phyloP scores from a whole-genome alignment of 768 basidiomycete species.

The Mycena rebaudengoi region DNA sequence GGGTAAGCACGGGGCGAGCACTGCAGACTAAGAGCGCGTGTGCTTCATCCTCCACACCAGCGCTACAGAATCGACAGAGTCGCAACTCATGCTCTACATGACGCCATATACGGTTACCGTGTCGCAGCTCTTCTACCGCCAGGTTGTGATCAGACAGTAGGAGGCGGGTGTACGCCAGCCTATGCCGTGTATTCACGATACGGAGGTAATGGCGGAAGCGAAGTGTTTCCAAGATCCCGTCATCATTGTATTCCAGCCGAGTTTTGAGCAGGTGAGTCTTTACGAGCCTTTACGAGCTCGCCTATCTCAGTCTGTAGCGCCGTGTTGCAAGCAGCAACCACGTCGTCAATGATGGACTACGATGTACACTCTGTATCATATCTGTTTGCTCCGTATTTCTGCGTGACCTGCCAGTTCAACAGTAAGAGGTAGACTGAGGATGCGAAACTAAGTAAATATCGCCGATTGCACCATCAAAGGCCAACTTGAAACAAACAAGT shows the following conservation, averaged over 20 bases:
- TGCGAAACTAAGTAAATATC: too few relatives aligned
- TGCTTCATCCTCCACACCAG: slow-evolving; percentile 3
- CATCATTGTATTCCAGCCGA: not conserved
- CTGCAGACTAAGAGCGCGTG: slow-evolving; percentile 1
- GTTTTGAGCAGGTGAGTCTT: not conserved
- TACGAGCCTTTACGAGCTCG: not conserved
- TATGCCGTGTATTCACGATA: not conserved
- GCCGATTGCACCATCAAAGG: too few relatives aligned
- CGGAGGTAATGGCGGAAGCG: slow-evolving; percentile 4
- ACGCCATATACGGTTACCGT: not conserved
- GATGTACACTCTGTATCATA: too few relatives aligned
- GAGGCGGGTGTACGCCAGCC: slow-evolving; percentile 6
- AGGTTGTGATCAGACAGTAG: slow-evolving; percentile 9
- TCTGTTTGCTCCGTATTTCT: too few relatives aligned
- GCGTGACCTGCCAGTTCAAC: too few relatives aligned
- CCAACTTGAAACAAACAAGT: too few relatives aligned
- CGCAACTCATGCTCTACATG: not conserved
- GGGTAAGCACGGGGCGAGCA: not conserved
- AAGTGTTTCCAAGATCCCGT: not conserved
- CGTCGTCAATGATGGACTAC: not conserved
- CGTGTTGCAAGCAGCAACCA: not conserved
- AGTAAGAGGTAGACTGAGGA: too few relatives aligned
- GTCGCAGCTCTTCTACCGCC: slow-evolving; percentile 6
- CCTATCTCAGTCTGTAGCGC: not conserved
- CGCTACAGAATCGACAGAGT: not conserved